A percentile compares a stretch with the other conserved stretches of the same genome.
Evolutionary conservation across 2,329 filamentous ascomycete genomes (phyloP).

Genomic region (Dactylellina parvicollis): DNA sequence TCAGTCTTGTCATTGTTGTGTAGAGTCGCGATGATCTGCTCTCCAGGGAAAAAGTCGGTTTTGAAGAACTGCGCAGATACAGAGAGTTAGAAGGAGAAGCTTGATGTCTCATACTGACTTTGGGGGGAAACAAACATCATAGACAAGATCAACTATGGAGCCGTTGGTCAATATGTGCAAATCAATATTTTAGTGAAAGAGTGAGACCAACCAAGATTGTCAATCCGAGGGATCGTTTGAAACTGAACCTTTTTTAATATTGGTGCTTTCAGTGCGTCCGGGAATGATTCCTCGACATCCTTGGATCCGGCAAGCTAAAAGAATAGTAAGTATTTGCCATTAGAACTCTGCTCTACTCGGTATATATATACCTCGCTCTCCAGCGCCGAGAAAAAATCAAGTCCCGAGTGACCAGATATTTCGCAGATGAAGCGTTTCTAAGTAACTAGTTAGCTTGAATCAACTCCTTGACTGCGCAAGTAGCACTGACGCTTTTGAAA

Average conservation of each 20-base stretch:
- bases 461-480: neutral
- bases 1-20: constrained; percentile 75
- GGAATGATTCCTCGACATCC: constrained; percentile 91
- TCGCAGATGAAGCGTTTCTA: constrained; percentile 92
- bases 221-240: constrained; percentile 86
- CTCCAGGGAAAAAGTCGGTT: constrained; percentile 88
- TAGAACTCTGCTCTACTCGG: neutral
- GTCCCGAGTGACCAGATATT: constrained; percentile 89
- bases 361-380: constrained; percentile 77
- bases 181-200: neutral
- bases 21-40: constrained; percentile 79
- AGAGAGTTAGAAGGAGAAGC: neutral
- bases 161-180: constrained; percentile 19
- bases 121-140: constrained; percentile 64
- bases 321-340: constrained; percentile 57
- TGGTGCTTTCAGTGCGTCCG: constrained; percentile 87
- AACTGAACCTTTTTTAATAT: constrained; percentile 92
- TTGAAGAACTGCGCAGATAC: constrained; percentile 71
- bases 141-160: constrained; percentile 71
- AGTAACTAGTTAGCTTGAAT: constrained; percentile 22
- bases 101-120: neutral
- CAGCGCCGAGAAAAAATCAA: constrained; percentile 91
- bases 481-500: constrained; percentile 68
- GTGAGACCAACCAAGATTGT: constrained; percentile 72
- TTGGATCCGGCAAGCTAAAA: constrained; percentile 78